Conservation (phyloP, 176 grass and related monocot genomes). For the maize (Zea mays) region DNA sequence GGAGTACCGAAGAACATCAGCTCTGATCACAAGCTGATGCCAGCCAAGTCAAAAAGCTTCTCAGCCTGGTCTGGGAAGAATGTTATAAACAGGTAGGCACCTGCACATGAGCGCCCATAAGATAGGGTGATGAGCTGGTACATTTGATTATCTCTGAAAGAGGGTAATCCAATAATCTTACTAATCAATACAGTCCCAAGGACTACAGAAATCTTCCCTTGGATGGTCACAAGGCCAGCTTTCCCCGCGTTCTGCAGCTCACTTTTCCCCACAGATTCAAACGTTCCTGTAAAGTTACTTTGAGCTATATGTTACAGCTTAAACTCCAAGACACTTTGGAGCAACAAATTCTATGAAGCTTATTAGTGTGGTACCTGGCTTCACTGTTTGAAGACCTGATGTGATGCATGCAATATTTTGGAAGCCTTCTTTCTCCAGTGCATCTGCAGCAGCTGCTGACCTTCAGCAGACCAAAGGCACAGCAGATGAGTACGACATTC, state of each 20-base stretch:
- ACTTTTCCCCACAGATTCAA: conserved; percentile 65
- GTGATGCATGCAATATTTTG: conserved; percentile 76
- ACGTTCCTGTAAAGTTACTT: conserved; percentile 49
- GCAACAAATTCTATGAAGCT: background rate
- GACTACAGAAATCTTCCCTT: conserved; percentile 89
- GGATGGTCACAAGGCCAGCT: conserved; percentile 76
- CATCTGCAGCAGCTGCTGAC: conserved; percentile 73
- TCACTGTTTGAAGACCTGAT: conserved; percentile 84
- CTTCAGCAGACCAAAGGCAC: conserved; percentile 40
- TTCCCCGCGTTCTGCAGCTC: conserved; percentile 83
- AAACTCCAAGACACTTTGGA: background rate
- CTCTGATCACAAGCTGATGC: conserved; percentile 50
- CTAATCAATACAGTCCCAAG: conserved; percentile 85
- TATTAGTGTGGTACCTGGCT: conserved; percentile 56
- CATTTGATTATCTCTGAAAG: background rate
- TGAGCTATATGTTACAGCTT: background rate
- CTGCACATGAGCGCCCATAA: conserved; percentile 42
- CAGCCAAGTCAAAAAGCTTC: conserved; percentile 76
- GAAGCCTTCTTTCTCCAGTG: conserved; percentile 74
- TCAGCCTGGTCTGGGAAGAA: conserved; percentile 92
- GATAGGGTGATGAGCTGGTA: background rate
- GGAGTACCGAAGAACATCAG: background rate
- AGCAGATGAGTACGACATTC: background rate
- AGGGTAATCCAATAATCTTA: conserved; percentile 40
- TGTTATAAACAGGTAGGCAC: conserved; percentile 80